These are phyloP conservation scores for Phaeosphaeriaceae sp. DNA, from an alignment of 2,329 filamentous ascomycete genomes.

Conservation along the genomic window DNA sequence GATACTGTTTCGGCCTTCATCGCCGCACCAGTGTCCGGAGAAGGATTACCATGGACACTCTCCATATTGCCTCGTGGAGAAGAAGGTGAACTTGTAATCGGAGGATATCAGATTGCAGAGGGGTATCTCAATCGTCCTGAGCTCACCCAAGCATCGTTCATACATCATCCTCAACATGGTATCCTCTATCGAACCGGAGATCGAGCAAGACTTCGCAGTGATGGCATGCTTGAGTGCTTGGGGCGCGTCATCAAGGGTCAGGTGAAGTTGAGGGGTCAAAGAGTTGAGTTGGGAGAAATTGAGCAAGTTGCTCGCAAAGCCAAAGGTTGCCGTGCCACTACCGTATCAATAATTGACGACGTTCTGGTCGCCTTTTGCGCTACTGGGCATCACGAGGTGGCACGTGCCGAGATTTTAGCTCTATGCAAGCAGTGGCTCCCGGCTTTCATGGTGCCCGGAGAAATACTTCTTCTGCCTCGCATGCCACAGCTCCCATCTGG, in stretches of 20 bases:
- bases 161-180: conserved; percentile 70
- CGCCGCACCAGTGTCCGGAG: conserved; percentile 56
- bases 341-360: conserved; percentile 72
- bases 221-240: conserved; percentile 81
- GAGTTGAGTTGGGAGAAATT: conserved; percentile 77
- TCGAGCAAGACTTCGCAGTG: conserved; percentile 71
- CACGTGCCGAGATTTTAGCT: conserved; percentile 57
- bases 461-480: conserved; percentile 68
- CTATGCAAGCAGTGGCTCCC: conserved; percentile 80
- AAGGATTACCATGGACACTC: conserved; percentile 41
- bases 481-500: conserved; percentile 83
- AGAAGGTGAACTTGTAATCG: conserved; percentile 80
- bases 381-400: conserved; percentile 54
- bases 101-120: conserved; percentile 79
- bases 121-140: conserved; percentile 84
- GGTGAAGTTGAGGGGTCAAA: conserved; percentile 85
- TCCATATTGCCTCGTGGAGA: conserved; percentile 70
- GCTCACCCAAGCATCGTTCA: conserved; percentile 75
- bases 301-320: conserved; percentile 44
- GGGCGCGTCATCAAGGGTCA: conserved; percentile 83
- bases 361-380: conserved; percentile 79
- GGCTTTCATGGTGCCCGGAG: conserved; percentile 81
- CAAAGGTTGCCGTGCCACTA: conserved; percentile 64
- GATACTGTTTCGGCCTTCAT: conserved; percentile 83
- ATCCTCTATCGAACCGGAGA: conserved; percentile 85